phyloP scores from a whole-genome alignment of 2,329 filamentous ascomycete genomes.

The Cercospora sp. region DNA sequence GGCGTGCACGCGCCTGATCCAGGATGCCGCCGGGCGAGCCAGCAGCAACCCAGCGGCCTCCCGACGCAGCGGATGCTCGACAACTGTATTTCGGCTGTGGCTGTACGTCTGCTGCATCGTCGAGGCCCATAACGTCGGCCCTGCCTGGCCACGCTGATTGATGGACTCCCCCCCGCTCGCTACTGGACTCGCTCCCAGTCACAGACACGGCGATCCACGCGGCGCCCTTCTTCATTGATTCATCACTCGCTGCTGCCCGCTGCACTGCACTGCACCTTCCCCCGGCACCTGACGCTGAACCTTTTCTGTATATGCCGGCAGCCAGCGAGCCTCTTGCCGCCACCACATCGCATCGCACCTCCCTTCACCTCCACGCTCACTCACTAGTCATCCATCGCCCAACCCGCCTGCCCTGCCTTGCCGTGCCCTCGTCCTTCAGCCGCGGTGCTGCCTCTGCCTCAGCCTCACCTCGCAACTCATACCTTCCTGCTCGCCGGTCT shows the following conservation, averaged over 20 bases:
- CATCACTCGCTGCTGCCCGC: neutral
- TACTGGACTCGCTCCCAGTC: neutral
- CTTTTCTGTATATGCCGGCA: conserved; percentile 19
- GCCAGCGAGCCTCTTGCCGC: conserved; percentile 14
- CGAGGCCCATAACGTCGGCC: conserved; percentile 15
- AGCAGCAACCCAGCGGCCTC: neutral
- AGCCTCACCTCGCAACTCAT: neutral
- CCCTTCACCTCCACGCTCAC: neutral
- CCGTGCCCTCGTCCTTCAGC: neutral
- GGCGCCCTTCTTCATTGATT: neutral
- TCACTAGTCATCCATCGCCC: neutral
- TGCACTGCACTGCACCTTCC: neutral
- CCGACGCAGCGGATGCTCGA: conserved; percentile 16
- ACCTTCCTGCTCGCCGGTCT: neutral
- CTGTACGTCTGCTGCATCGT: conserved; percentile 16
- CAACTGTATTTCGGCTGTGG: conserved; percentile 17
- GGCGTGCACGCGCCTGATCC: neutral
- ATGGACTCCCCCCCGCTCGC: conserved; percentile 4
- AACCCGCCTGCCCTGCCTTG: neutral
- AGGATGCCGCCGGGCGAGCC: conserved; percentile 4
- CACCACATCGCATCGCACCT: neutral
- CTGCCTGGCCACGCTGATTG: neutral
- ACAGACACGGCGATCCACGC: neutral
- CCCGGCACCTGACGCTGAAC: conserved; percentile 21
- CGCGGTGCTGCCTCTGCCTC: neutral